Evolutionary conservation across 352 stramenopile genomes (phyloP), one percentile per base, ranked within the genome.

Genomic region (Phytophthora palmivora): DNA sequence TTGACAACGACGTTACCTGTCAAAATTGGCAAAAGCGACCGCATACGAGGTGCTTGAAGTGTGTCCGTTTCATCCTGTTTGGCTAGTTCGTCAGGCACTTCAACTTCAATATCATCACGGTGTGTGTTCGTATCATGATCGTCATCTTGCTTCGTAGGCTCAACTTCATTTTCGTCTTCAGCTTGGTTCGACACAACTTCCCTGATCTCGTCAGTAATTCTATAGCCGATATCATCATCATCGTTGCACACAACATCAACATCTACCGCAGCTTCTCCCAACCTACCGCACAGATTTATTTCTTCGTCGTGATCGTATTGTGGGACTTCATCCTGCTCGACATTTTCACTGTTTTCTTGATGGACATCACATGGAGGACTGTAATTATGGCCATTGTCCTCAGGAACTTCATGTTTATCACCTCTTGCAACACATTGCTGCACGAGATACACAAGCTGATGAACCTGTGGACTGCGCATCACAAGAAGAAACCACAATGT

Each of bases 151-250:
- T 49, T 62, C 15, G 14, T 22, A 2, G 37, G 19, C 12, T 52
- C 38, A 7, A 16, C 30, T 36, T 47, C 24, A 8, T 32, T 39
- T 15, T 76, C 74, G 11, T 84, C 68, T 33, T 89, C 78, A 0
- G 58, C 70, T 70, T 90, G 81, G 39, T 90, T 90, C 0, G 78
- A 90, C 19, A 51, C 26, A 28, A 15, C 38, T 28, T 43, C 42
- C 4, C 48, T 19, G 24, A 56, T 56, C 7, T 60, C 66, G 32
- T 66, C 56, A 7, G 60, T 67, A 19, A 54, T 62, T 28, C 39
- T 70, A 41, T 68, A 63, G 12, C 57, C 60, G 21, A 70, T 66
- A 26, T 60, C 57, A 4, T 58, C 57, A 16, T 57, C 44, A 4
- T 68, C 34, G 15, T 34, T 34, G 34, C 37, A 9, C n/a, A 12